Percentiles rank a stretch among this genome's conserved stretches.
Evolutionary conservation across 148 eudicot species (phyloP).

Genomic region (Spergularia marina): DNA sequence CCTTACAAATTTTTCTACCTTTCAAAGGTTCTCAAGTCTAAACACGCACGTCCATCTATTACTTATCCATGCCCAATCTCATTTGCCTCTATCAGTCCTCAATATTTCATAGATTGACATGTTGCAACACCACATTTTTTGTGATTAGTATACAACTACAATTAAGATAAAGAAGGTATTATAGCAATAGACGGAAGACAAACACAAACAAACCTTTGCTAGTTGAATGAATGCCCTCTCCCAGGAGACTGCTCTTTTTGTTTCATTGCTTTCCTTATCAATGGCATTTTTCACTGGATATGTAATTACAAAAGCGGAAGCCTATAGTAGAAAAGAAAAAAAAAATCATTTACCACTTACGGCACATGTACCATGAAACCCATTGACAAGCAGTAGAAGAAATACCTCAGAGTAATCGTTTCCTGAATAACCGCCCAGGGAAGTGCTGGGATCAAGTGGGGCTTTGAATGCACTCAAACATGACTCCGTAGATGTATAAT

Average conservation of each 20-base stretch:
- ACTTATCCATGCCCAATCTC: neutral
- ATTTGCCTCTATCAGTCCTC: neutral
- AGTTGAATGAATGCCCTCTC: slow-evolving; percentile 91
- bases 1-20: neutral
- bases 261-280: slow-evolving; percentile 67
- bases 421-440: slow-evolving; percentile 88
- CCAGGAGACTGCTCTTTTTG: slow-evolving; percentile 82
- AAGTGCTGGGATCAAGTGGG: slow-evolving; percentile 97
- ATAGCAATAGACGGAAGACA: neutral
- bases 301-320: slow-evolving; percentile 91
- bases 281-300: slow-evolving; percentile 94
- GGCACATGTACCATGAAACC: slow-evolving; percentile 15
- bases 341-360: slow-evolving; percentile 16
- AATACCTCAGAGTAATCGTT: slow-evolving; percentile 89
- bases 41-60: neutral
- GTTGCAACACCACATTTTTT: neutral
- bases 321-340: slow-evolving; percentile 42
- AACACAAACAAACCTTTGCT: slow-evolving; percentile 56
- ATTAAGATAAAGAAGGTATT: neutral
- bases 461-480: slow-evolving; percentile 96
- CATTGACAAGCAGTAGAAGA: slow-evolving; percentile 18
- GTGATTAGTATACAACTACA: neutral
- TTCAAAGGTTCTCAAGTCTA: slow-evolving; percentile 1
- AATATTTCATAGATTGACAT: neutral
- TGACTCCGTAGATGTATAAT: slow-evolving; percentile 64